A percentile compares a stretch with the other conserved stretches of the same genome.
phyloP scores from a whole-genome alignment of 306 rosid genomes.

The Hippophae tibetana region DNA sequence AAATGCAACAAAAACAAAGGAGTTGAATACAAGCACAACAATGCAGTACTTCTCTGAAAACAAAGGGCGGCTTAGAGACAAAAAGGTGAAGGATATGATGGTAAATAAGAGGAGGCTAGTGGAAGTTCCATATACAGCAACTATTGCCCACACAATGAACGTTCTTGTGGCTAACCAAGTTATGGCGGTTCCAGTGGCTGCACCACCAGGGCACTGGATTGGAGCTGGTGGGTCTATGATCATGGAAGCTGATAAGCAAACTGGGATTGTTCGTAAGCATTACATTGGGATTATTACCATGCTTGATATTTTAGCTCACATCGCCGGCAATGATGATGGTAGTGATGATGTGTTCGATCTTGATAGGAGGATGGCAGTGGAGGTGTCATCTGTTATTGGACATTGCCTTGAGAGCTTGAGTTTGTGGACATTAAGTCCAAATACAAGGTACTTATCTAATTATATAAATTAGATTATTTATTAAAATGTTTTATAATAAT shows the following conservation, averaged over 20 bases:
- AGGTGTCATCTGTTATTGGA: slow-evolving; percentile 61
- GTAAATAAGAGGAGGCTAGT: slow-evolving; percentile 52
- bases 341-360: slow-evolving; percentile 29
- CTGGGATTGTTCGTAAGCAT: slow-evolving; percentile 52
- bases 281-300: slow-evolving; percentile 85
- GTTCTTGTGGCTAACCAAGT: slow-evolving; percentile 59
- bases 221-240: slow-evolving; percentile 92
- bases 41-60: too few species aligned
- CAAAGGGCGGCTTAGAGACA: slow-evolving; percentile 22
- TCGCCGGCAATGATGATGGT: slow-evolving; percentile 50
- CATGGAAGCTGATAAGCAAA: slow-evolving; percentile 67
- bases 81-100: slow-evolving; percentile 53
- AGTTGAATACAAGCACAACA: too few species aligned
- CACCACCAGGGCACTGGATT: slow-evolving; percentile 90
- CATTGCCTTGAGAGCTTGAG: slow-evolving; percentile 69
- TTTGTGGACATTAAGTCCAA: slow-evolving; percentile 80
- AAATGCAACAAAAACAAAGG: too few species aligned
- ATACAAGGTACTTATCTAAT: slow-evolving; percentile 44
- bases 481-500: not conserved
- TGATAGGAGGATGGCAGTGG: slow-evolving; percentile 52
- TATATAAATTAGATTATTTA: not conserved
- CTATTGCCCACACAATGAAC: slow-evolving; percentile 67
- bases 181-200: slow-evolving; percentile 78
- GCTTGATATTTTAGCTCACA: slow-evolving; percentile 77
- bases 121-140: slow-evolving; percentile 83